These are phyloP conservation scores for Lepidium aucheri DNA, from an alignment of 345 rosid genomes.

Conservation along the genomic window DNA sequence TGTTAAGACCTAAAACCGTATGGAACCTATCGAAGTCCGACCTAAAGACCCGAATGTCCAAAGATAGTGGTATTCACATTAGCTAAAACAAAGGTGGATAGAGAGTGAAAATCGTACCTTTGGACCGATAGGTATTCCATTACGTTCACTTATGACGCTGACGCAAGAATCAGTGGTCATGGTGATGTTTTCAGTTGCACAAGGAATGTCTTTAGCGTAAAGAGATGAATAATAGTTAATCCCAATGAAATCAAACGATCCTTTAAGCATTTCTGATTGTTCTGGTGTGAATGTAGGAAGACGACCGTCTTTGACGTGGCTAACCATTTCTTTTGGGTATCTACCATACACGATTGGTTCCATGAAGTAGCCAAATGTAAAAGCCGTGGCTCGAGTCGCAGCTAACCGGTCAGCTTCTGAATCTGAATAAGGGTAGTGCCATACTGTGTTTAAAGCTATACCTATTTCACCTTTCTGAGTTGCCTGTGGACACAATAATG, in stretches of 20 bases:
- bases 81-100: too few relatives aligned
- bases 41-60: too few relatives aligned
- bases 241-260: slow-evolving; percentile 44
- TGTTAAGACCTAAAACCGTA: too few relatives aligned
- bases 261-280: slow-evolving; percentile 28
- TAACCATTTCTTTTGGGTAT: slow-evolving; percentile 34
- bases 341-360: slow-evolving; percentile 35
- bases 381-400: slow-evolving; percentile 35
- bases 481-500: slow-evolving; percentile 19
- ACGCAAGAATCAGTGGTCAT: slow-evolving; percentile 34
- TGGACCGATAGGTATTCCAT: slow-evolving; percentile 42
- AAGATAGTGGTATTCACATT: too few relatives aligned
- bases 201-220: slow-evolving; percentile 21
- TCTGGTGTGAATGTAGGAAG: slow-evolving; percentile 33
- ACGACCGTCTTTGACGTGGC: slow-evolving; percentile 29
- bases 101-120: slow-evolving; percentile 20
- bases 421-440: slow-evolving; percentile 37
- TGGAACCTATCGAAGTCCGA: too few relatives aligned
- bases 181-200: slow-evolving; percentile 23
- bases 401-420: slow-evolving; percentile 25
- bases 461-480: slow-evolving; percentile 39
- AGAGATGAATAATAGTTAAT: slow-evolving; percentile 37
- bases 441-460: slow-evolving; percentile 25
- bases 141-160: slow-evolving; percentile 21
- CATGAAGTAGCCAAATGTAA: slow-evolving; percentile 35